Base-by-base conservation (phyloP, 441 rosid genomes). In the Bocquillonia castaneifolia region DNA sequence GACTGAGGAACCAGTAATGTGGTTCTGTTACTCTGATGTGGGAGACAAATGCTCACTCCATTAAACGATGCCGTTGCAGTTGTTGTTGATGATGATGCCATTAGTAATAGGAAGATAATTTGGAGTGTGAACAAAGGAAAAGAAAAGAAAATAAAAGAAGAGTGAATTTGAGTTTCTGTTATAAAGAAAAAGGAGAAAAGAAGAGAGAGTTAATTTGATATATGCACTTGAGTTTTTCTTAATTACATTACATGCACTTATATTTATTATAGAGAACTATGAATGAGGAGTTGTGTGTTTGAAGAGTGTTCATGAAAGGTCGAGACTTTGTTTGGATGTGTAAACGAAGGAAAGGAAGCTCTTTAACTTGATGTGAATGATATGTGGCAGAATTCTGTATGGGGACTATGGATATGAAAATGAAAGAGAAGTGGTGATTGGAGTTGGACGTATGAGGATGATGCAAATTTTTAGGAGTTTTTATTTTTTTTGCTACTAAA, bases 81-180 rank as follows among this genome's bases (percentile, higher is more conserved):
- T 61, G 74, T 59, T 2, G 79, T 56, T n/a, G n/a, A n/a, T n/a
- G n/a, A n/a, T n/a, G n/a, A n/a, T 2, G 96, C 84, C 90, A 79
- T 84, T 60, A 79, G 59, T 40, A 20, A 26, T 3, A 8, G 18
- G 29, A 51, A 40, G 47, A 32, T n/a, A 29, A 14, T 71, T 20
- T n/a, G n/a, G 64, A 39, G 69, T 64, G 69, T 53, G 53, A 45
- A 71, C 15, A n/a, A 55, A 28, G 72, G 64, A 31, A 67, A 31
- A 18, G 23, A 23, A 59, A 59, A 9, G 28, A 22, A 50, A 22
- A 4, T 6, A 1, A 50, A 50, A 70, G 36, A 50, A 70, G 36
- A 63, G 54, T 26, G 54, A 45, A 54, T 34, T 29, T 55, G 54
- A 67, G 10, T n/a, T 51, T 60, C 18, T 62, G 44, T 29, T 3